phyloP scores from a whole-genome alignment of 139 green algal species.

The Chlorella sp. region DNA sequence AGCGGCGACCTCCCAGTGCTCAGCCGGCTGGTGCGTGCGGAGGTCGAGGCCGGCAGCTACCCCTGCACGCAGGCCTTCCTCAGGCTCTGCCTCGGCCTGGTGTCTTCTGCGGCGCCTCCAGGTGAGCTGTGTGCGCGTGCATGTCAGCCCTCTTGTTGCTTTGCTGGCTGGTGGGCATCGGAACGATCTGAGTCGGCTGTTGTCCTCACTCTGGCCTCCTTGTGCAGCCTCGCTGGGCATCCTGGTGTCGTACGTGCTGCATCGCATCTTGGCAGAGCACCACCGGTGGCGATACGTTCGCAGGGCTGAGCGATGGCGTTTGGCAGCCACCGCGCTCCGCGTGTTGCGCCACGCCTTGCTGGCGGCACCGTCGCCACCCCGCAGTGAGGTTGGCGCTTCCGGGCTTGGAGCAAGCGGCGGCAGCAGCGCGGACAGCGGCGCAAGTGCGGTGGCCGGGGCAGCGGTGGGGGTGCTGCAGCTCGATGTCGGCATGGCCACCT shows the following conservation, averaged over 20 bases:
- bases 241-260: conserved; percentile 42
- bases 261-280: conserved; percentile 41
- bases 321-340: conserved; percentile 37
- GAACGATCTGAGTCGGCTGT: neutral
- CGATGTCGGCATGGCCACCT: conserved; percentile 20
- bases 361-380: conserved; percentile 3
- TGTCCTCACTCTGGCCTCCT: too few species aligned
- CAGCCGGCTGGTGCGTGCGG: conserved; percentile 19
- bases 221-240: too few species aligned
- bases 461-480: conserved; percentile 22
- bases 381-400: neutral
- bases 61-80: conserved; percentile 49
- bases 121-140: too few species aligned
- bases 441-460: neutral
- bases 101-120: conserved; percentile 22
- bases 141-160: too few species aligned
- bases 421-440: neutral
- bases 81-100: conserved; percentile 37
- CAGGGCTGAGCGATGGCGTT: conserved; percentile 36
- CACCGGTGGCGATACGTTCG: conserved; percentile 28
- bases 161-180: too few species aligned
- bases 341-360: conserved; percentile 45
- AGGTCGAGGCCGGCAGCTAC: conserved; percentile 44
- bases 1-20: conserved; percentile 12
- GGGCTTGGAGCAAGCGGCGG: neutral